A percentile compares a stretch with the other conserved stretches of the same genome.
Evolutionary conservation across 2,329 filamentous ascomycete species (phyloP).

Genomic region (Fusarium newnesense): DNA sequence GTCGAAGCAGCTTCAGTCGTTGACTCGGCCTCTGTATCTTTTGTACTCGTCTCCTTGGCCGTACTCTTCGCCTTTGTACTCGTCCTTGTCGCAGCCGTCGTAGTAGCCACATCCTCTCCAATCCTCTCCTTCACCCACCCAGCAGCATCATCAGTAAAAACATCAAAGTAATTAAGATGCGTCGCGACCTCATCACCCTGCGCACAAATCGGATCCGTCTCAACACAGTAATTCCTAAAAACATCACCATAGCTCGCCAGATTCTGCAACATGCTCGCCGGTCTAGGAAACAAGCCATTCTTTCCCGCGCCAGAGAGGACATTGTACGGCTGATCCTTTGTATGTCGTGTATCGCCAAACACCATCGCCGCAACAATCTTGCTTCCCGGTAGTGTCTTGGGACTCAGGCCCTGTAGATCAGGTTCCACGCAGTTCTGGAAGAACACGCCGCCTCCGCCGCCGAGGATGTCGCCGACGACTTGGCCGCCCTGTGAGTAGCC

Average conservation of each 20-base stretch:
- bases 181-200: conserved; percentile 1
- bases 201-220: conserved; percentile 16
- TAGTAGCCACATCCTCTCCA: not conserved
- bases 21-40: not conserved
- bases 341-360: conserved; percentile 19
- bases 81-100: not conserved
- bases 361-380: conserved; percentile 15
- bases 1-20: not conserved
- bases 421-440: conserved; percentile 15
- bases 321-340: conserved; percentile 8
- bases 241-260: conserved; percentile 11
- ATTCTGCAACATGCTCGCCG: conserved; percentile 8
- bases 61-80: not conserved
- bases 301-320: conserved; percentile 1
- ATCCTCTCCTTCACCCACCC: conserved; percentile 9
- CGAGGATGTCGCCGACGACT: conserved; percentile 18
- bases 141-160: conserved; percentile 8
- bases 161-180: conserved; percentile 19
- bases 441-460: conserved; percentile 21
- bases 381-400: not conserved
- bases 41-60: not conserved
- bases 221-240: conserved; percentile 3
- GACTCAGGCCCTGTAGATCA: not conserved
- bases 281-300: conserved; percentile 12
- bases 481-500: conserved; percentile 16